Percentiles rank a stretch among this genome's conserved stretches.
Conservation (phyloP, 306 rosid species). For the Lathyrus tuberosus region DNA sequence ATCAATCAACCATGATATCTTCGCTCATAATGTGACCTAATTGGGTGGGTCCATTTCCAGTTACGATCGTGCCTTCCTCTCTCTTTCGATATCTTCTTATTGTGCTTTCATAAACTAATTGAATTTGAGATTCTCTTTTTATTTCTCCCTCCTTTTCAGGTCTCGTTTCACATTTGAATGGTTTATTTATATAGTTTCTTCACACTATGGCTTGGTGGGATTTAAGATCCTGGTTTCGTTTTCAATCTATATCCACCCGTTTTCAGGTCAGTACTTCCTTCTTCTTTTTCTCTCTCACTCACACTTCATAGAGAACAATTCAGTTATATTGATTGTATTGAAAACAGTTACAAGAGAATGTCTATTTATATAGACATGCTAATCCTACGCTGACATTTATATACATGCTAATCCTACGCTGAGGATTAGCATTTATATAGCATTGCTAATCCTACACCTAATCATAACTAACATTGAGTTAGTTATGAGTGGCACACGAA, state of each 20-base stretch:
- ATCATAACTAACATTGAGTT: too few relatives aligned
- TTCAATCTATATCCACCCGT: conserved; percentile 39
- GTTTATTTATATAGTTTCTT: not conserved
- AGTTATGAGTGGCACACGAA: too few relatives aligned
- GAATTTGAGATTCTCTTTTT: not conserved
- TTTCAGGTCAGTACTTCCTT: conserved; percentile 56
- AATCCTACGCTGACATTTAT: too few relatives aligned
- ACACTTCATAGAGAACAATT: not conserved
- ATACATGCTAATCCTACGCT: too few relatives aligned
- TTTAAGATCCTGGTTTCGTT: conserved; percentile 54
- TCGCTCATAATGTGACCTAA: conserved; percentile 4
- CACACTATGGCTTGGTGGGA: conserved; percentile 62
- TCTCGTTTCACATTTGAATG: not conserved
- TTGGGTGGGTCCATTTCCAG: not conserved
- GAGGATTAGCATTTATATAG: too few relatives aligned
- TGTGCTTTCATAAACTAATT: not conserved
- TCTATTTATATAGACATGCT: too few relatives aligned
- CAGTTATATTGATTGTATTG: too few relatives aligned
- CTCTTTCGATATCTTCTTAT: not conserved
- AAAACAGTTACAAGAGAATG: too few relatives aligned
- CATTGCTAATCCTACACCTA: too few relatives aligned
- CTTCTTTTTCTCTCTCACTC: not conserved
- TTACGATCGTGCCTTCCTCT: not conserved
- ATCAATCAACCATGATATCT: not conserved
- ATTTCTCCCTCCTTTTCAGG: not conserved